Percentiles rank a stretch among this genome's conserved stretches.
Evolutionary conservation across 1,284 basidiomycete genomes (phyloP).

Genomic region (Ustilago cynodontis): DNA sequence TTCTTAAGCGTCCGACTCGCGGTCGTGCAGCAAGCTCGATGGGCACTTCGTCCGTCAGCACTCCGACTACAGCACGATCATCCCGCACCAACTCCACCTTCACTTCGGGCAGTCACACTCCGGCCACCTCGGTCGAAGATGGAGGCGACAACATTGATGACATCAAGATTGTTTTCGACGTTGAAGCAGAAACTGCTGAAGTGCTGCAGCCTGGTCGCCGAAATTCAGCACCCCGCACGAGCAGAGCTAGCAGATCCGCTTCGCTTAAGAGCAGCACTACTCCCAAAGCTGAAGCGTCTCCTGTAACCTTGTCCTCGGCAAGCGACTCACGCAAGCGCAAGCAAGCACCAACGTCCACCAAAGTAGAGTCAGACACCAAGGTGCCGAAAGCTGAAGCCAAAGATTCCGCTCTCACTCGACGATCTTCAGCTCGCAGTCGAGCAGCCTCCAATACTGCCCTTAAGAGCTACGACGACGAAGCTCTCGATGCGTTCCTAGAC

Average conservation of each 20-base stretch:
- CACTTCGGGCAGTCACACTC: slow-evolving; percentile 51
- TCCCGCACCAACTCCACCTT: slow-evolving; percentile 39
- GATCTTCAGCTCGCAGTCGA: slow-evolving; percentile 11
- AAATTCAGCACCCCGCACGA: background rate
- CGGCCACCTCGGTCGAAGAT: slow-evolving; percentile 47
- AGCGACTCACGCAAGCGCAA: slow-evolving; percentile 33
- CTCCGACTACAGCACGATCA: slow-evolving; percentile 33
- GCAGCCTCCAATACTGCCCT: slow-evolving; percentile 11
- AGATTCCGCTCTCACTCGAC: slow-evolving; percentile 1
- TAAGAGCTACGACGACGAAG: slow-evolving; percentile 19
- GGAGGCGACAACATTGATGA: slow-evolving; percentile 29
- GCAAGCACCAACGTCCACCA: background rate
- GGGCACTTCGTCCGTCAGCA: slow-evolving; percentile 26
- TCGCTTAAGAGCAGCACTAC: slow-evolving; percentile 17
- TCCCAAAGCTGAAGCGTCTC: slow-evolving; percentile 2
- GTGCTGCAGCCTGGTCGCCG: slow-evolving; percentile 11
- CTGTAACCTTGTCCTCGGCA: background rate
- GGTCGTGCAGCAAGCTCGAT: slow-evolving; percentile 28
- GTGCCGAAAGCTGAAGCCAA: slow-evolving; percentile 13
- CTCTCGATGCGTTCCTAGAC: slow-evolving; percentile 33
- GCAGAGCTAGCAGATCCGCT: slow-evolving; percentile 23
- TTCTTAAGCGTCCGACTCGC: slow-evolving; percentile 1
- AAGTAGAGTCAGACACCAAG: slow-evolving; percentile 6
- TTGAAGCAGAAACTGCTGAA: background rate
- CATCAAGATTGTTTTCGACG: slow-evolving; percentile 6